Conservation (phyloP, 805 yeast species). For the Yamadazyma nakazawae region DNA sequence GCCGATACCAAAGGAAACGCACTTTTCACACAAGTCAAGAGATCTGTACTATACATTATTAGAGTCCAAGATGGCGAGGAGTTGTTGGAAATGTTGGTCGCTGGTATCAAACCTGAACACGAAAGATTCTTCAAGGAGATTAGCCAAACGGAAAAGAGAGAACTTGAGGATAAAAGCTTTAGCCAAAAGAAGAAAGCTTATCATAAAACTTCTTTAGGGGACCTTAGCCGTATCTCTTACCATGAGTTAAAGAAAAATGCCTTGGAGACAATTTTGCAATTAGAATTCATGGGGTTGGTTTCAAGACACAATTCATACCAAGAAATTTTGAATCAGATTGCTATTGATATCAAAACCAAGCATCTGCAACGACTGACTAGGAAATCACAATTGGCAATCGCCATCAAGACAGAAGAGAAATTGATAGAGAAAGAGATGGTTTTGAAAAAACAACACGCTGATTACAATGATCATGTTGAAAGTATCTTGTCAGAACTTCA, state of each 20-base stretch:
- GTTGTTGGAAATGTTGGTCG: slow-evolving; percentile 63
- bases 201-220: slow-evolving; percentile 47
- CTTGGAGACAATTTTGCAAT: slow-evolving; percentile 67
- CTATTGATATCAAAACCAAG: slow-evolving; percentile 64
- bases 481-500: slow-evolving; percentile 41
- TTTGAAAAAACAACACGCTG: slow-evolving; percentile 42
- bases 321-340: slow-evolving; percentile 75
- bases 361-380: slow-evolving; percentile 42
- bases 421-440: slow-evolving; percentile 44
- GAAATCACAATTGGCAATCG: slow-evolving; percentile 38
- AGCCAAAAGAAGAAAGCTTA: slow-evolving; percentile 41
- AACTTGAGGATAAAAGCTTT: slow-evolving; percentile 11
- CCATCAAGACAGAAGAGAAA: slow-evolving; percentile 41
- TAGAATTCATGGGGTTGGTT: slow-evolving; percentile 66
- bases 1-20: slow-evolving; percentile 57
- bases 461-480: slow-evolving; percentile 48
- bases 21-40: slow-evolving; percentile 70
- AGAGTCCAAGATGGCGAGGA: slow-evolving; percentile 74
- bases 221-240: slow-evolving; percentile 50
- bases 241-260: slow-evolving; percentile 76
- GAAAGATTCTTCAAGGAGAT: slow-evolving; percentile 62
- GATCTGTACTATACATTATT: slow-evolving; percentile 77
- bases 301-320: slow-evolving; percentile 73
- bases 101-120: slow-evolving; percentile 64
- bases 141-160: slow-evolving; percentile 42